Evolutionary conservation across 768 basidiomycete genomes (phyloP), one percentile per base, ranked within the genome.

Genomic region (Tylopilus rubrobrunneus): DNA sequence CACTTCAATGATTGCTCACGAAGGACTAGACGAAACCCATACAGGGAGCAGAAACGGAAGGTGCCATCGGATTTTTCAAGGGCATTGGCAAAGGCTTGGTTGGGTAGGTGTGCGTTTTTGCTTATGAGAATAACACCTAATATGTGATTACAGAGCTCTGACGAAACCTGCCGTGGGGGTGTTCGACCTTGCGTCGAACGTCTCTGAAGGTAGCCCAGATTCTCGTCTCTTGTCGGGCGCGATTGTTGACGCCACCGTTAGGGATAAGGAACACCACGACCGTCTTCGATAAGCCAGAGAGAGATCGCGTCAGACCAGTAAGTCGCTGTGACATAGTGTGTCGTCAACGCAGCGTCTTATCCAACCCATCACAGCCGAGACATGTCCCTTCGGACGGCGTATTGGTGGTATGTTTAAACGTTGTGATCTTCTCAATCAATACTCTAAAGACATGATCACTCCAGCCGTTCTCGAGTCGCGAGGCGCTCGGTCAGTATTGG

Each of bases 221-320:
- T 14, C 1, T 27, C 19, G 41, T n/a, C n/a, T 53, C 17, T 8
- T 14, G 23, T 44, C 19, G 8, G 23, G 21, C n/a, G 14, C 48
- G 48, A 29, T 48, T 34, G 56, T 29, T 58, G 48, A 67, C 43
- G 2, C 23, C 45, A n/a, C 8, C 2, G 42, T 33, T 33, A 93
- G 92, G 96, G 27, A 96, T 99, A 58, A 85, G 97, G 43, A 99
- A 99, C 64, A 99, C 97, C 1, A 98, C 97, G 0, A 98, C 94
- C 2, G 96, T 98, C 3, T 99, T 98, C 57, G 97, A 98, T 67
- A 89, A 84, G 56, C 87, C 89, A 12, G 87, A 87, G 33, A 79
- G 94, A 51, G 96, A 98, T 63, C 86, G 95, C 19, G 82, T 89
- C 41, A 79, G 97, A 64, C 72, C 89, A 63, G 90, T 89, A 52